Conservation (phyloP, 169 alveolate genomes). For the Pseudocohnilembus persalinus region DNA sequence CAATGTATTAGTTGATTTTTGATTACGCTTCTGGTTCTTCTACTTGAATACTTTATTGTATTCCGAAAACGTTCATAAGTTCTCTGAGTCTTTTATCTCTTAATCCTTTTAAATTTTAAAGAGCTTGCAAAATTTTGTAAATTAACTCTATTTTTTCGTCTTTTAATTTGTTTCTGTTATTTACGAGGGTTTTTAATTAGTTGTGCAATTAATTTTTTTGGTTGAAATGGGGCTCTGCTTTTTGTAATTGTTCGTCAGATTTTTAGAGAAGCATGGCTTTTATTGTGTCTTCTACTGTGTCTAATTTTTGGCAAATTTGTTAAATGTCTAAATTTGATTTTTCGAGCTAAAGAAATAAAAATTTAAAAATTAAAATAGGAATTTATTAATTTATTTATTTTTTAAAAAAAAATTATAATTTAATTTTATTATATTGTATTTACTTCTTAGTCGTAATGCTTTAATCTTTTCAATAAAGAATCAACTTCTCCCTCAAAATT, state of each 20-base stretch:
- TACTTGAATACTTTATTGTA: not conserved
- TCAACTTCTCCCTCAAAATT: slow-evolving; percentile 41
- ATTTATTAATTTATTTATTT: not conserved
- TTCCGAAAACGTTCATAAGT: slow-evolving; percentile 8
- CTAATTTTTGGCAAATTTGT: slow-evolving; percentile 32
- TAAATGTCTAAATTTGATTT: slow-evolving; percentile 29
- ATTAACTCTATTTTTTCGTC: slow-evolving; percentile 43
- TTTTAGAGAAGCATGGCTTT: slow-evolving; percentile 31
- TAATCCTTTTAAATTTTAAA: slow-evolving; percentile 26
- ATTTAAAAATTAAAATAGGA: not conserved
- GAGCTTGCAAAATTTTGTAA: slow-evolving; percentile 33
- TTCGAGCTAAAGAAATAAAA: slow-evolving; percentile 6
- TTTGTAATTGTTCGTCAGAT: slow-evolving; percentile 35
- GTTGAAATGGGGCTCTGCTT: slow-evolving; percentile 46
- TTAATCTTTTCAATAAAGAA: slow-evolving; percentile 18
- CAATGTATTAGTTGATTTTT: slow-evolving; percentile 33
- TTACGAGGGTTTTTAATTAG: slow-evolving; percentile 10
- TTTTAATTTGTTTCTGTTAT: slow-evolving; percentile 38
- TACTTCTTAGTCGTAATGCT: slow-evolving; percentile 36
- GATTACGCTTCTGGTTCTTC: slow-evolving; percentile 14
- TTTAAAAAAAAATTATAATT: not conserved
- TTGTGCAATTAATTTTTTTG: slow-evolving; percentile 27
- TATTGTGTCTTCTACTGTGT: slow-evolving; percentile 38
- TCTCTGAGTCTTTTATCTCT: slow-evolving; percentile 27
- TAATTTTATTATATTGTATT: not conserved